Evolutionary conservation across 1,139 yeast species (phyloP).

Genomic region (Blastobotrys arbuscula): DNA sequence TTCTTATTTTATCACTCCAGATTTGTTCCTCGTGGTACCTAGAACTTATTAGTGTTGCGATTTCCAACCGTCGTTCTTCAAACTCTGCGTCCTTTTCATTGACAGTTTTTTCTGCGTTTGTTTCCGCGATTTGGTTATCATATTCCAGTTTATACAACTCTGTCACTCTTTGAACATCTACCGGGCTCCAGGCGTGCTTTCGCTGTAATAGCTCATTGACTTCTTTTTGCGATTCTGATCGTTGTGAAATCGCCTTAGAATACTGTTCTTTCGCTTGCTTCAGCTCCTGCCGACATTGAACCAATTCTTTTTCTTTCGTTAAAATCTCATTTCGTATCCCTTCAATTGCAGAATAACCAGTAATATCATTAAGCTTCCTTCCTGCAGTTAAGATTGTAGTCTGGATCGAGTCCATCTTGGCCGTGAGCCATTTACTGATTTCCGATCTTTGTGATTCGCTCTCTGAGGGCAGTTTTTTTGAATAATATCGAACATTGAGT

Average conservation of each 20-base stretch:
- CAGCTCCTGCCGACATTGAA: conserved; percentile 46
- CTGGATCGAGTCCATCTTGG: conserved; percentile 58
- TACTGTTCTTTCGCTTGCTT: conserved; percentile 49
- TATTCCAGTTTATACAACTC: conserved; percentile 77
- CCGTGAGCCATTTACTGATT: conserved; percentile 52
- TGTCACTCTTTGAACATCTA: conserved; percentile 81
- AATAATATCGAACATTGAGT: not conserved
- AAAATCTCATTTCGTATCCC: conserved; percentile 59
- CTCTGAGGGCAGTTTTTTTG: conserved; percentile 39
- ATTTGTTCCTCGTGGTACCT: conserved; percentile 96
- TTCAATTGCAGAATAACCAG: conserved; percentile 86
- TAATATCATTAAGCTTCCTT: conserved; percentile 75
- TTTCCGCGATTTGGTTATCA: conserved; percentile 58
- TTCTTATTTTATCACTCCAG: conserved; percentile 94
- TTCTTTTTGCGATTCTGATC: conserved; percentile 74
- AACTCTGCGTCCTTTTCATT: conserved; percentile 56
- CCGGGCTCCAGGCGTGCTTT: conserved; percentile 72
- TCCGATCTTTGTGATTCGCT: conserved; percentile 39
- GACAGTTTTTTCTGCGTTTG: conserved; percentile 46
- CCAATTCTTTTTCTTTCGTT: conserved; percentile 42
- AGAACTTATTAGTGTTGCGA: conserved; percentile 74
- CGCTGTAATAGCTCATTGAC: conserved; percentile 84
- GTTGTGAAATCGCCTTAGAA: conserved; percentile 54
- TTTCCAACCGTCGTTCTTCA: conserved; percentile 62
- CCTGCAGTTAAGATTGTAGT: conserved; percentile 66